These are phyloP conservation scores for Metarhizium humberi DNA, from an alignment of 2,329 filamentous ascomycete genomes.

Conservation along the genomic window DNA sequence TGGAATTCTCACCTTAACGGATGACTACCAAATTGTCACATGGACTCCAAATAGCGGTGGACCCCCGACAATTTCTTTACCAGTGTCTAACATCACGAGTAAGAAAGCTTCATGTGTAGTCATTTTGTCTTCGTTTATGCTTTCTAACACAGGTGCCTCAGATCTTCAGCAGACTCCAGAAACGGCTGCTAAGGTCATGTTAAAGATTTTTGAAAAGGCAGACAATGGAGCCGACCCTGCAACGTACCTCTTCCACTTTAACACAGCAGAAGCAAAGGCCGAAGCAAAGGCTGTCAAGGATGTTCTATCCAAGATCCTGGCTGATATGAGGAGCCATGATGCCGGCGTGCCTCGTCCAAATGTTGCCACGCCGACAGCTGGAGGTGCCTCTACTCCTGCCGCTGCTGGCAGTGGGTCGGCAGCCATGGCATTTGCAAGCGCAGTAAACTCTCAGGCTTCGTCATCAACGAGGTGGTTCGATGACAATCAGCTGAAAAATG, in stretches of 20 bases:
- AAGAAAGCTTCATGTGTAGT: conserved; percentile 14
- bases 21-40: conserved; percentile 63
- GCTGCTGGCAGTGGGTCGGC: conserved; percentile 43
- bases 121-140: not conserved
- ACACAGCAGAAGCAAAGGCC: conserved; percentile 64
- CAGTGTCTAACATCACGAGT: conserved; percentile 75
- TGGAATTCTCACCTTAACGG: conserved; percentile 67
- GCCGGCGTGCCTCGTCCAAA: conserved; percentile 39
- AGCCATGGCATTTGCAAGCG: conserved; percentile 70
- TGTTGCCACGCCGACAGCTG: conserved; percentile 15
- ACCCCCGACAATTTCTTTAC: conserved; percentile 57
- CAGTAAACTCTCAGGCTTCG: conserved; percentile 46
- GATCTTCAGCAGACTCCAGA: conserved; percentile 94
- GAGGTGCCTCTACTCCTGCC: conserved; percentile 19
- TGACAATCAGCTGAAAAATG: conserved; percentile 64
- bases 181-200: conserved; percentile 79
- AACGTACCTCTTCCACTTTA: conserved; percentile 83
- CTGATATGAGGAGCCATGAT: conserved; percentile 52
- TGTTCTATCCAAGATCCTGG: conserved; percentile 67
- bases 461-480: conserved; percentile 62
- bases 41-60: conserved; percentile 68
- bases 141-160: conserved; percentile 22
- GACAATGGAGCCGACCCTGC: conserved; percentile 49
- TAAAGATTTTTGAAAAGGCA: conserved; percentile 78
- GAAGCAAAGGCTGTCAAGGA: conserved; percentile 85